phyloP scores from a whole-genome alignment of 1,284 basidiomycete genomes.

The Volvariella volvacea region DNA sequence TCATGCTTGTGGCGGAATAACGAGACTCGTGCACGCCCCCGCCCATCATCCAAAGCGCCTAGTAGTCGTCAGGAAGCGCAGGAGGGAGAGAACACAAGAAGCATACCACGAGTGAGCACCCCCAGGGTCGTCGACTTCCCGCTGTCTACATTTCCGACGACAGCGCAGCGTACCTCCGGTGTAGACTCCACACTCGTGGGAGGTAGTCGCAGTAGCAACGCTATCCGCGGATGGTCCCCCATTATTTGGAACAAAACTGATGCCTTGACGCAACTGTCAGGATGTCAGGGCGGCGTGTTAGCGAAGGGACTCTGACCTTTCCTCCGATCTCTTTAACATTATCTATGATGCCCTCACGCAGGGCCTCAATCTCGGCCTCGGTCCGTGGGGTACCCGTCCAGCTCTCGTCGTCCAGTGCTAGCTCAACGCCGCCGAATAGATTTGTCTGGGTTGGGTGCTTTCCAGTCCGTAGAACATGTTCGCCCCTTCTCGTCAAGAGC shows the following conservation, averaged over 20 bases:
- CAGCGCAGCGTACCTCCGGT: constrained; percentile 90
- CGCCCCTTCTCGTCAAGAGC: constrained; percentile 60
- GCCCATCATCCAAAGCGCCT: constrained; percentile 90
- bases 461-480: constrained; percentile 68
- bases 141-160: constrained; percentile 91
- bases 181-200: constrained; percentile 65
- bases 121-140: constrained; percentile 95
- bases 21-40: constrained; percentile 88
- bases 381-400: constrained; percentile 51
- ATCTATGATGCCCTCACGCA: constrained; percentile 36
- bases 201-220: constrained; percentile 62
- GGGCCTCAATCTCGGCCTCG: constrained; percentile 41
- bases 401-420: constrained; percentile 34
- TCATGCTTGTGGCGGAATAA: constrained; percentile 98
- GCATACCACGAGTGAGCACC: constrained; percentile 68
- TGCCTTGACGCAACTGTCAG: constrained; percentile 27
- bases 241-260: constrained; percentile 47
- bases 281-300: background rate
- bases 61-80: constrained; percentile 10
- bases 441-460: constrained; percentile 45
- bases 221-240: constrained; percentile 43
- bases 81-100: constrained; percentile 3
- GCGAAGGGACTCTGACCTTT: constrained; percentile 38
- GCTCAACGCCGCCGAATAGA: constrained; percentile 45
- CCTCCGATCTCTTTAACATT: constrained; percentile 69